Percentiles rank a stretch among this genome's conserved stretches.
Conservation (phyloP, 2,329 filamentous ascomycete genomes). For the Fonsecaea nubica region DNA sequence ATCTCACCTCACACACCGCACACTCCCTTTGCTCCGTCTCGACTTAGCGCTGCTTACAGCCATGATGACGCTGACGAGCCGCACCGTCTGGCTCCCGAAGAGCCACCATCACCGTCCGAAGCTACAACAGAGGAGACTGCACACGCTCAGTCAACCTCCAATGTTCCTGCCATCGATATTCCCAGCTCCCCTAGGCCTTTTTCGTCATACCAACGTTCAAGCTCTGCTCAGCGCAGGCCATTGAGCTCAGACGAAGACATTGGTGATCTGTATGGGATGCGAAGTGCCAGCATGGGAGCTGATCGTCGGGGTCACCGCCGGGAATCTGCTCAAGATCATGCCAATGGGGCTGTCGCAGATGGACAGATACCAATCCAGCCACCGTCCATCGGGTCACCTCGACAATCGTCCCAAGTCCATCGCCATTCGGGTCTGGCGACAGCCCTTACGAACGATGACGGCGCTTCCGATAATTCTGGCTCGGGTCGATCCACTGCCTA, state of each 20-base stretch:
- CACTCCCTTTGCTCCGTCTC: conserved; percentile 89
- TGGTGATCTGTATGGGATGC: conserved; percentile 54
- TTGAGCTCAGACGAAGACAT: conserved; percentile 48
- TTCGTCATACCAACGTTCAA: conserved; percentile 52
- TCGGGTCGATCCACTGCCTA: conserved; percentile 37
- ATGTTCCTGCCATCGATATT: conserved; percentile 56
- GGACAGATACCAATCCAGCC: conserved; percentile 1
- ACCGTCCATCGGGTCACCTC: conserved; percentile 20
- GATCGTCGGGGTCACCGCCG: conserved; percentile 29
- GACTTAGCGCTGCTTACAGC: conserved; percentile 81
- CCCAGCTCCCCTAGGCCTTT: conserved; percentile 55
- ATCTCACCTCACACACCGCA: conserved; percentile 90
- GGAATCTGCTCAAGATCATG: conserved; percentile 23
- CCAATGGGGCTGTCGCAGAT: conserved; percentile 7
- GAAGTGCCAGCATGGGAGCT: conserved; percentile 55
- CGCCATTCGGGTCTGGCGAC: conserved; percentile 27
- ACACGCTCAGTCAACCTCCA: conserved; percentile 45
- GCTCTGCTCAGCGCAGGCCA: conserved; percentile 51
- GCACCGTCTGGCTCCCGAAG: conserved; percentile 43
- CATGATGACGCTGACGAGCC: conserved; percentile 47
- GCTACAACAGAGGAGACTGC: conserved; percentile 46
- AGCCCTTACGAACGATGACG: conserved; percentile 30
- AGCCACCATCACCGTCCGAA: conserved; percentile 44
- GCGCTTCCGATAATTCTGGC: conserved; percentile 30
- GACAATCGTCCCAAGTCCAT: conserved; percentile 26